These are phyloP conservation scores for Erucastrum elatum DNA, from an alignment of 345 rosid genomes.

Conservation along the genomic window DNA sequence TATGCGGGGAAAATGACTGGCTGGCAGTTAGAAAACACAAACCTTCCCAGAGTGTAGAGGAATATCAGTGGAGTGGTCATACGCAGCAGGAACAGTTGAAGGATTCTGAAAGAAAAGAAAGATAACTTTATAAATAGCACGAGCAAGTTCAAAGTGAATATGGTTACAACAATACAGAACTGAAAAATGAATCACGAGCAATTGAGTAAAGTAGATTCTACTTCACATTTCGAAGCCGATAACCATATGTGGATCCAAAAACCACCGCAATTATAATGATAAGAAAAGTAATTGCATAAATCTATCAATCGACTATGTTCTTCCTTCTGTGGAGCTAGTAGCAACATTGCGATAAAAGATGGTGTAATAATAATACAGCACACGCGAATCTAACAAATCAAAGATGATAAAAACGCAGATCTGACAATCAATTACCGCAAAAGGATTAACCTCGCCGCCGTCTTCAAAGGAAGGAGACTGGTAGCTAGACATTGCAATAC, in stretches of 20 bases:
- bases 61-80: conserved; percentile 76
- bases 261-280: not conserved
- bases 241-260: not conserved
- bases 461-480: conserved; percentile 75
- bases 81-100: conserved; percentile 70
- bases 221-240: not conserved
- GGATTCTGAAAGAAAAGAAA: conserved; percentile 52
- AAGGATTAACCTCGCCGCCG: conserved; percentile 73
- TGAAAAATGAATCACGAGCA: not conserved
- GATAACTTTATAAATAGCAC: not conserved
- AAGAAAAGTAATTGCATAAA: not conserved
- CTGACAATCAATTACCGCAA: conserved; percentile 55
- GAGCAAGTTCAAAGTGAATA: not conserved
- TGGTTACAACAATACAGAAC: not conserved
- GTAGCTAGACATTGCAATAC: conserved; percentile 64
- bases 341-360: not conserved
- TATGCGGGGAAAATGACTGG: not conserved
- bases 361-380: not conserved
- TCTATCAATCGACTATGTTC: not conserved
- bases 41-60: conserved; percentile 84
- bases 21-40: conserved; percentile 16
- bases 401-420: not conserved
- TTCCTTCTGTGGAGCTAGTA: not conserved
- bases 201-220: not conserved
- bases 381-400: not conserved